Conservation (phyloP, 2,329 filamentous ascomycete genomes). For the Didymella pinodella region DNA sequence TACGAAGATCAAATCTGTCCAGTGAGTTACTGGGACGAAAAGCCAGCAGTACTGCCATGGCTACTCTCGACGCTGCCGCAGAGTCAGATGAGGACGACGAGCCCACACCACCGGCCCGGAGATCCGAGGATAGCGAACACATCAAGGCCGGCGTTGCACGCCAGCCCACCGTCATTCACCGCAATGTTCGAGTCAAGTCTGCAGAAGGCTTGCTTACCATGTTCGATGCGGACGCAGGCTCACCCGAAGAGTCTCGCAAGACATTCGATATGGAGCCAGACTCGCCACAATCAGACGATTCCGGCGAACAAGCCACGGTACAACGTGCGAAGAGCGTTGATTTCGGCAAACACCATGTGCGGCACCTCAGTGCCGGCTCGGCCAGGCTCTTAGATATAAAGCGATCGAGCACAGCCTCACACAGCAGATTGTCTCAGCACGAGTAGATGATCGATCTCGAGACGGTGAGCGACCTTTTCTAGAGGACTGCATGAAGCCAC, state of each 20-base stretch:
- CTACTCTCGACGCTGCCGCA: slow-evolving; percentile 40
- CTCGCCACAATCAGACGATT: slow-evolving; percentile 42
- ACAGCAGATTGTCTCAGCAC: slow-evolving; percentile 32
- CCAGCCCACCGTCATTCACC: slow-evolving; percentile 71
- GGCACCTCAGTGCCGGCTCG: slow-evolving; percentile 79
- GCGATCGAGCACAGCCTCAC: slow-evolving; percentile 43
- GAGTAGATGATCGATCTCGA: slow-evolving; percentile 30
- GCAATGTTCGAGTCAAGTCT: slow-evolving; percentile 65
- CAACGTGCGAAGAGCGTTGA: slow-evolving; percentile 77
- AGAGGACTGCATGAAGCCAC: slow-evolving; percentile 39
- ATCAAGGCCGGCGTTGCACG: slow-evolving; percentile 63
- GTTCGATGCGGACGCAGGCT: slow-evolving; percentile 50
- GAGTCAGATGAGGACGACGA: slow-evolving; percentile 53
- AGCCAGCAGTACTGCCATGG: slow-evolving; percentile 58
- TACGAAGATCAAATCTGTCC: slow-evolving; percentile 41
- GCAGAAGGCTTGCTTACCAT: slow-evolving; percentile 66
- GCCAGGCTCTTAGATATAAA: slow-evolving; percentile 75
- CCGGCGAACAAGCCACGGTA: slow-evolving; percentile 44
- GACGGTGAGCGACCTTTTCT: slow-evolving; percentile 25
- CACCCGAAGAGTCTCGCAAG: slow-evolving; percentile 41
- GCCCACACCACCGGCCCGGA: slow-evolving; percentile 29
- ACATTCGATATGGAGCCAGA: slow-evolving; percentile 42
- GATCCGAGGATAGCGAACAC: slow-evolving; percentile 49
- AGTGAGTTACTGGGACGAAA: slow-evolving; percentile 41
- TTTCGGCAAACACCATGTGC: slow-evolving; percentile 69